A percentile compares a stretch with the other conserved stretches of the same genome.
Conservation (phyloP, 2,329 filamentous ascomycete species). For the Fusarium chuoi region DNA sequence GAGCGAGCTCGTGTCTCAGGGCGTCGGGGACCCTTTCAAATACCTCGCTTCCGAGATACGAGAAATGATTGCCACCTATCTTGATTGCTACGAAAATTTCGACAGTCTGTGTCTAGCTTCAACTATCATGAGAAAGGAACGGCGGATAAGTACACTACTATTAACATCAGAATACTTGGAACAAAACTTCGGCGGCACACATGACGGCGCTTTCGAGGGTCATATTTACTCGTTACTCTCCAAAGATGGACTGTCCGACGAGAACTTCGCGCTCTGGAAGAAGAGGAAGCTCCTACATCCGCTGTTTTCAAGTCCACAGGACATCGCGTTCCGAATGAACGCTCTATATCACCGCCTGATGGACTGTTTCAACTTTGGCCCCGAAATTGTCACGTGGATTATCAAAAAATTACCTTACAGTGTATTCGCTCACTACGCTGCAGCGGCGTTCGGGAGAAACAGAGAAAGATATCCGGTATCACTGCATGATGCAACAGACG, state of each 20-base stretch:
- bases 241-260: not conserved
- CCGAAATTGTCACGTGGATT: not conserved
- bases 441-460: not conserved
- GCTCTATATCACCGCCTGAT: not conserved
- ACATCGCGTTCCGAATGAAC: not conserved
- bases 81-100: accelerated
- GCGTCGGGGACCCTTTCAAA: not conserved
- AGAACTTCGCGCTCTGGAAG: not conserved
- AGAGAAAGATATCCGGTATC: not conserved
- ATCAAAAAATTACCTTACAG: not conserved
- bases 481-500: not conserved
- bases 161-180: not conserved
- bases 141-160: not conserved
- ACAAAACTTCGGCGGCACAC: not conserved
- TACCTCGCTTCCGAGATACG: not conserved
- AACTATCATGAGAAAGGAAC: not conserved
- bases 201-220: not conserved
- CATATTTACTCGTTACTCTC: not conserved
- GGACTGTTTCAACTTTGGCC: not conserved
- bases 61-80: not conserved
- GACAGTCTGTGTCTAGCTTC: not conserved
- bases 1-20: accelerated
- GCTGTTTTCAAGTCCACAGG: not conserved
- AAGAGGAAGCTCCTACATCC: not conserved
- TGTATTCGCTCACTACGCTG: not conserved